Percentiles rank a stretch among this genome's conserved stretches.
Conservation (phyloP, 2,329 filamentous ascomycete species). For the Aspergillus texensis region DNA sequence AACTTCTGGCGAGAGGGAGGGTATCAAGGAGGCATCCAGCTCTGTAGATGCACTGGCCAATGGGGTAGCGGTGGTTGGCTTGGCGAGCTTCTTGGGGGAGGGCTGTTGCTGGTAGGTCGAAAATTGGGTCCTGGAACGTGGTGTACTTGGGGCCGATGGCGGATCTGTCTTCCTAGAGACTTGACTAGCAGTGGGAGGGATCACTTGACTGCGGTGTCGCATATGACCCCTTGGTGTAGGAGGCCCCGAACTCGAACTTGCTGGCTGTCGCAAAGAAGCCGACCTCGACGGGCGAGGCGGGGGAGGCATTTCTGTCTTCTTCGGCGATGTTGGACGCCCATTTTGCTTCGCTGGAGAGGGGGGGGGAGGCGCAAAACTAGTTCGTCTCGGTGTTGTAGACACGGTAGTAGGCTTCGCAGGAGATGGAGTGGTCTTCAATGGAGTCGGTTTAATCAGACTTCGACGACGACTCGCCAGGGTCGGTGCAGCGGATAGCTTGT, state of each 20-base stretch:
- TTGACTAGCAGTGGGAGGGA: slow-evolving; percentile 18
- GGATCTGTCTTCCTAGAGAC: slow-evolving; percentile 21
- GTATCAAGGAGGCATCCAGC: slow-evolving; percentile 25
- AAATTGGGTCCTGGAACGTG: slow-evolving; percentile 34
- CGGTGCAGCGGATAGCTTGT: slow-evolving; percentile 7
- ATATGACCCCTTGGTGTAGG: slow-evolving; percentile 30
- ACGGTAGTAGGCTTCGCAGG: slow-evolving; percentile 19
- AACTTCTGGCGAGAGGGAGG: slow-evolving; percentile 38
- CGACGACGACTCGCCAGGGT: slow-evolving; percentile 28
- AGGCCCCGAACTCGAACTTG: slow-evolving; percentile 20
- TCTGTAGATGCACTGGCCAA: slow-evolving; percentile 19
- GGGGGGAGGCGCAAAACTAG: slow-evolving; percentile 20
- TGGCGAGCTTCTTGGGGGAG: slow-evolving; percentile 41
- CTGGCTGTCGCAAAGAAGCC: slow-evolving; percentile 41
- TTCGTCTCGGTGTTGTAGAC: slow-evolving; percentile 22
- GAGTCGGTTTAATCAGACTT: slow-evolving; percentile 32
- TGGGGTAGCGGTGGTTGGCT: slow-evolving; percentile 25
- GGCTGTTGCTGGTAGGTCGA: slow-evolving; percentile 43
- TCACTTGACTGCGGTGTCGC: slow-evolving; percentile 41
- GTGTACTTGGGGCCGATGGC: slow-evolving; percentile 21
- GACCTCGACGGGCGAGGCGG: slow-evolving; percentile 39
- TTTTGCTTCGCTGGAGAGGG: slow-evolving; percentile 27
- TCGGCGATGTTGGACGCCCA: slow-evolving; percentile 27
- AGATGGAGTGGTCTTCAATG: slow-evolving; percentile 21
- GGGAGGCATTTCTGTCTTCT: slow-evolving; percentile 38